Percentiles rank a stretch among this genome's conserved stretches.
phyloP scores from a whole-genome alignment of 2,329 filamentous ascomycete genomes.

The Penicillium sp. region DNA sequence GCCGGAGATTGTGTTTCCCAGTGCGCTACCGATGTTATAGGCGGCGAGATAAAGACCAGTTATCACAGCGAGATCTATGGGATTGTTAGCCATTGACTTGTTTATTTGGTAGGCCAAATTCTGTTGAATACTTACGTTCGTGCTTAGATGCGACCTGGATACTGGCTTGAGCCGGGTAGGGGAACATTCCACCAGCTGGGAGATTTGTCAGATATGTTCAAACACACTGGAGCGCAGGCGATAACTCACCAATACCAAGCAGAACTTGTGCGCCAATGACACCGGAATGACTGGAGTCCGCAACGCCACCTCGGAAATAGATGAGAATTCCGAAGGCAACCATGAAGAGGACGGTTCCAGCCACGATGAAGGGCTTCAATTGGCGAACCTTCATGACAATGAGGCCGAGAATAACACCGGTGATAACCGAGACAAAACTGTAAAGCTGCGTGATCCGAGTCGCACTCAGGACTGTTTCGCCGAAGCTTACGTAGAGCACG shows the following conservation, averaged over 20 bases:
- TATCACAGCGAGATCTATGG: conserved; percentile 58
- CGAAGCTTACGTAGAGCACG: conserved; percentile 59
- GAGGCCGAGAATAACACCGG: conserved; percentile 56
- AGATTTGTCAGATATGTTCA: background rate
- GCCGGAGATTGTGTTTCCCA: conserved; percentile 60
- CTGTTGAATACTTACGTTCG: conserved; percentile 36
- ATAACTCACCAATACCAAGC: conserved; percentile 53
- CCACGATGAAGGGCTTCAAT: conserved; percentile 63
- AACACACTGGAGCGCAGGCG: background rate
- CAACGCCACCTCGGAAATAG: conserved; percentile 56
- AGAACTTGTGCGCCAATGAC: conserved; percentile 62
- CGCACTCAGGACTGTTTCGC: conserved; percentile 56
- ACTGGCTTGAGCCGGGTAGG: conserved; percentile 51
- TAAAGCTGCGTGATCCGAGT: conserved; percentile 62
- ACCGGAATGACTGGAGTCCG: conserved; percentile 48
- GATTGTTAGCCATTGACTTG: background rate
- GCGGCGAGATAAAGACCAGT: conserved; percentile 61
- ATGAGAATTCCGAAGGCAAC: conserved; percentile 66
- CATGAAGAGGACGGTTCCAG: conserved; percentile 59
- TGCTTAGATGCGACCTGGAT: conserved; percentile 53
- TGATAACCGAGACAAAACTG: conserved; percentile 56
- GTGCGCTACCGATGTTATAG: conserved; percentile 62
- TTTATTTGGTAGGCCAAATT: background rate
- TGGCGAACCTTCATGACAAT: conserved; percentile 58
- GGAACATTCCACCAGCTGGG: conserved; percentile 58